Base-by-base conservation (phyloP, 306 rosid genomes). In the Herpetospermum pedunculosum region DNA sequence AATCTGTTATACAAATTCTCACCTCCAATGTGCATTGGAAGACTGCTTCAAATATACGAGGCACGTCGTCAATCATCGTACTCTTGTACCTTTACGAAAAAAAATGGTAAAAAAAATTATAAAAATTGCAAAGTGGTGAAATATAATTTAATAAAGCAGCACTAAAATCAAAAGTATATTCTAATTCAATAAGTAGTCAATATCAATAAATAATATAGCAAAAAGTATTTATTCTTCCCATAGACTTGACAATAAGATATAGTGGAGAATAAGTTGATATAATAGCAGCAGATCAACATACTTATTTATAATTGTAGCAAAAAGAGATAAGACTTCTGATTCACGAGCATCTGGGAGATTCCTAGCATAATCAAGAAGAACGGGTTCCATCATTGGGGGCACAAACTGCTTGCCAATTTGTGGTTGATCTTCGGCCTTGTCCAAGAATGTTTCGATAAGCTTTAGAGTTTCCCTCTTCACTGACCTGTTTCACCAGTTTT, bases 351-450 rank as follows among this genome's bases (percentile, higher is more conserved):
- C 99, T 63, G 99, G 97, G 77, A 91, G 87, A 87, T 95, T 95
- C 84, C 99, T 87, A 30, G 97, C 92, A 54, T 95, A 95, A 82
- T 95, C 99, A 74, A 92, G 95, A 7, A 95, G 92, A 59, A 95
- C 96, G 11, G 97, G 97, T 87, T 95, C 99, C 96, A 95, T 84
- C 99, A 95, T 95, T 3, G 99, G 99, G 28, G 99, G 96, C 81
- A 95, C 99, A 87, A 95, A 91, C 60, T 95, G 99, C 69, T 89
- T 95, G 65, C 99, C 99, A 69, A 88, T 95, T 74, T 89, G 99
- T 50, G 96, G 88, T 67, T 95, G 99, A 84, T 95, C 99, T 82
- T 95, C 99, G 0, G 99, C 99, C 85, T 91, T 95, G 84, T 95
- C 99, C 88, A 95, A 83, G 85, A 95, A 95, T 57, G 99, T 91